Base-by-base conservation (phyloP, 768 basidiomycete genomes). In the Suillus sp. region DNA sequence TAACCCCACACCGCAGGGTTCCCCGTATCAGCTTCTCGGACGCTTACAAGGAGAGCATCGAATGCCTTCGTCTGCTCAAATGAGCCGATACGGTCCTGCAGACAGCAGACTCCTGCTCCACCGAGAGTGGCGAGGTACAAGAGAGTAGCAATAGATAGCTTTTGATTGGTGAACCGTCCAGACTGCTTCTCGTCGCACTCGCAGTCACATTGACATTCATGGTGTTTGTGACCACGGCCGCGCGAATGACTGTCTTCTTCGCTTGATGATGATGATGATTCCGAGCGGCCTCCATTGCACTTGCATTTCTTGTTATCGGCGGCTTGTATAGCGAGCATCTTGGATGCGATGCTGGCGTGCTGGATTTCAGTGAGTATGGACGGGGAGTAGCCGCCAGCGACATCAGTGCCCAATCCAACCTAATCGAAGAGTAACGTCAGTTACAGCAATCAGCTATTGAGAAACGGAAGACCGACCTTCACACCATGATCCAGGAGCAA, bases 351-450 rank as follows among this genome's bases (percentile, higher is more conserved):
- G 78, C 92, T 86, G 48, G 90, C 84, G 78, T 92, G 84, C 72
- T 88, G 90, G 55, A 95, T 82, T 18, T 83, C 81, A 27, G 81
- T 84, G 64, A 97, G 80, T 64, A 98, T 91, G 5, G 94, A 96
- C 3, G 88, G 81, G 11, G 85, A 86, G 74, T 86, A 93, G 4
- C 96, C 96, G 13, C 96, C 96, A 1, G 93, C 91, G 60, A 92
- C 88, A 72, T 96, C 95, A 59, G 96, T 96, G 2, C 96, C 96
- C n/a, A 99, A 79, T 20, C 95, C 94, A 65, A 98, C 92, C 94
- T 95, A 40, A 51, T 58, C 32, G n/a, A 63, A 9, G 30, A 18
- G 9, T 1, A 22, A 34, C 32, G 22, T 56, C 38, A 38, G 38
- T 58, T 70, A 45, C 30, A 70, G 64, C 32, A 55, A 57, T 40